Evolutionary conservation across 768 basidiomycete species (phyloP), one percentile per base, ranked within the genome.

Genomic region (Tricholoma saponaceum): DNA sequence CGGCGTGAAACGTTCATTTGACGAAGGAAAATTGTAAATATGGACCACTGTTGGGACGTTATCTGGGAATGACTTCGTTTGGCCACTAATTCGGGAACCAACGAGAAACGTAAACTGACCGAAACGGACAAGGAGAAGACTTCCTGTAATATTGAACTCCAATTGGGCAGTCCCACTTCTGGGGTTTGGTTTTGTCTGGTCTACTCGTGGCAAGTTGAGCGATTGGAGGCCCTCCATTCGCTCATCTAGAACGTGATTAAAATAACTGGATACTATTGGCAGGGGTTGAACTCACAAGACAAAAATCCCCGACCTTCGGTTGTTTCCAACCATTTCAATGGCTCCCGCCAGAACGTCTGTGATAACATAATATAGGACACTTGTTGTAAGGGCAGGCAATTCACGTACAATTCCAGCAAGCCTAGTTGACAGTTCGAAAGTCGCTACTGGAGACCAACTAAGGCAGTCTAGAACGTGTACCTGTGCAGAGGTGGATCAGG

Each of bases 261-360:
- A 14, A 57, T 43, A 58, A 57, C 30, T 26, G 28, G 14, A 4
- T 14, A 22, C 23, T 44, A n/a, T 33, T 28, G 39, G 20, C 26
- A 37, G 22, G 37, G 25, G 28, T 26, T 39, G 39, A 10, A 66
- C 79, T 23, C 64, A 93, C 95, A 97, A 22, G 92, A 89, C 23
- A 96, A 75, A 68, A 95, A 95, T 4, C 94, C 94, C 55, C 87
- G 83, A 25, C 90, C 92, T 65, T 88, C 83, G 0, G 92, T 93
- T 0, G 86, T 78, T 68, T 89, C 89, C 41, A 92, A 72, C 95
- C 95, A 98, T 60, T 85, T 85, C 0, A 77, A 64, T 1, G 95
- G 93, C 68, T 98, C 95, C 58, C 86, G 80, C 95, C 95, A 98
- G 12, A 91, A 74, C 10, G 72, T 80, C 95, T 96, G 23, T 10